Base-by-base conservation (phyloP, 257 asterid genomes). In the Rubia yunnanensis region DNA sequence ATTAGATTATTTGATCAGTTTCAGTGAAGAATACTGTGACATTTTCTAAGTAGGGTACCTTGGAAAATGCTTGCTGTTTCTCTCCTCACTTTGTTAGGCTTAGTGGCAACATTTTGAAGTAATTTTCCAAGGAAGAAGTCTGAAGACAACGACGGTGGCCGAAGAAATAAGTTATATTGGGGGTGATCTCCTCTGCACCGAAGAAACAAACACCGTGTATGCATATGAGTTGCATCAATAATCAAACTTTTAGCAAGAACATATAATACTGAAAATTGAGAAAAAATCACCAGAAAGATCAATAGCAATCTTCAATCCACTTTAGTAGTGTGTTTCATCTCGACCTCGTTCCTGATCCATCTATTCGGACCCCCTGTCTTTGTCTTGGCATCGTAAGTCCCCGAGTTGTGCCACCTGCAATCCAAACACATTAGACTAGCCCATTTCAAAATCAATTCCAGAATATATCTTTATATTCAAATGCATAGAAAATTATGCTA, bases 351-450 rank as follows among this genome's bases (percentile, higher is more conserved):
- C 79, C 95, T 84, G 35, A 92, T 89, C 15, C 96, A 92, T 73
- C 96, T 96, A 83, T 92, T 74, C 39, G 98, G 96, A 57, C 98
- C 98, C 71, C 98, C 97, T 1, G 86, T 82, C 73, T 81, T 84
- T 5, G 91, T 80, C 69, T 77, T 80, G 7, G 88, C 96, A 74
- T 92, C 97, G 63, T 82, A 89, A 30, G 94, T 89, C 28, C 98
- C 98, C 28, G 96, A 97, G 64, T 89, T 96, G 50, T 92, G 98
- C 96, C 96, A 89, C 83, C 98, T 92, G 73, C 82, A 80, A 60
- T 24, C 17, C 46, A 62, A 59, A 28, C n/a, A 61, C 52, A 53
- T 44, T 4, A 9, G 10, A 32, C 8, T 18, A 61, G 13, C 35
- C 54, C 61, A 28, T 35, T 50, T 50, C 57, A n/a, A 50, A n/a